These are phyloP conservation scores for Saccharomycopsis capsularis DNA, from an alignment of 805 yeast species.

Conservation along the genomic window DNA sequence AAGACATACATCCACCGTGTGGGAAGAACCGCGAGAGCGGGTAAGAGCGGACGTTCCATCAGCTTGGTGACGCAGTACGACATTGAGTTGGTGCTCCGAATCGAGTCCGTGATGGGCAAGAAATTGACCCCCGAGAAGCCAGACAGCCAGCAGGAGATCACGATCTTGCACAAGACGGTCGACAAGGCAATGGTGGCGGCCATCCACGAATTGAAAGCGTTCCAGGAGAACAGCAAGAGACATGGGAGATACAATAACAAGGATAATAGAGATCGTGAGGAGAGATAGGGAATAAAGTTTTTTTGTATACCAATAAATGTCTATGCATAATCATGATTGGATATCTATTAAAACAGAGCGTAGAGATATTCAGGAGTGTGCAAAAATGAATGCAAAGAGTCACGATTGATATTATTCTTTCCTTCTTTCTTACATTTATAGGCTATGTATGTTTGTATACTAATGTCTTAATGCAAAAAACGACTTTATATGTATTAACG, in stretches of 20 bases:
- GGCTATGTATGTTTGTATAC: too few species aligned
- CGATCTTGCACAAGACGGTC: slow-evolving; percentile 75
- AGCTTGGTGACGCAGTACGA: slow-evolving; percentile 93
- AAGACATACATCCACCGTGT: slow-evolving; percentile 83
- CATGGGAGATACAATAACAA: slow-evolving; percentile 10
- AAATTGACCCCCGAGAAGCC: slow-evolving; percentile 80
- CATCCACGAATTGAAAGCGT: slow-evolving; percentile 36
- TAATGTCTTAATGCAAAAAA: too few species aligned
- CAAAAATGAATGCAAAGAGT: too few species aligned
- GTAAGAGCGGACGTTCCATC: slow-evolving; percentile 79
- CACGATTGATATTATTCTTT: too few species aligned
- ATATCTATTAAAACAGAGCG: too few species aligned
- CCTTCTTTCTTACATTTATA: too few species aligned
- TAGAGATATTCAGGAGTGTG: too few species aligned
- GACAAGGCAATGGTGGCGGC: slow-evolving; percentile 91
- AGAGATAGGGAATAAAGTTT: too few species aligned
- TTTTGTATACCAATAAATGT: too few species aligned
- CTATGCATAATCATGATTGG: too few species aligned
- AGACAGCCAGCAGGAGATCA: slow-evolving; percentile 59
- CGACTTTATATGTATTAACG: too few species aligned
- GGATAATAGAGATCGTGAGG: slow-evolving; percentile 15
- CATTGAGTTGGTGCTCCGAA: slow-evolving; percentile 77
- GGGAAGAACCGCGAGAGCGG: slow-evolving; percentile 95
- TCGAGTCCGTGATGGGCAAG: slow-evolving; percentile 80
- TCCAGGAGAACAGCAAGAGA: slow-evolving; percentile 25